Evolutionary conservation across 352 stramenopile species (phyloP), one percentile per base, ranked within the genome.

Genomic region (Pythium oligandrum): DNA sequence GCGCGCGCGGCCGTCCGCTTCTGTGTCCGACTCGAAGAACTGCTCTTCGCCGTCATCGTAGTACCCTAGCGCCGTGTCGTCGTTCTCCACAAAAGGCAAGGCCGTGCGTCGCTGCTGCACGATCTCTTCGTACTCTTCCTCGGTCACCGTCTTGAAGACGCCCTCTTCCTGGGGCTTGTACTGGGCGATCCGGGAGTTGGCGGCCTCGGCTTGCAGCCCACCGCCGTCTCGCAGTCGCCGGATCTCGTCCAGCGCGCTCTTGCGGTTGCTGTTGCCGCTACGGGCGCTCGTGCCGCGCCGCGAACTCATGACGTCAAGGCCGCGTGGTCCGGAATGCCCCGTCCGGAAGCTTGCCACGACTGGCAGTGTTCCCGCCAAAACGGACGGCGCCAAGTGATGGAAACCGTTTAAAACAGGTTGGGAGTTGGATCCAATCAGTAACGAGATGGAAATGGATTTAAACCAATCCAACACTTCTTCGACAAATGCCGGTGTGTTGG

Each of bases 11-110:
- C 43, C 44, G 9, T 47, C 45, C 31, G 53, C 50, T 51, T 93
- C 81, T 3, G 70, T 59, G 51, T 94, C 82, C 12, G 79, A 90
- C 53, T 95, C 85, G 52, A 95, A 95, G 51, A 93, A 93, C 70
- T 91, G 79, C 51, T 95, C 85, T 50, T 95, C 85, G 46, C 85
- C 85, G 49, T 95, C 84, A 53, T 95, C 85, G 50, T 86, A 94
- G 61, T 95, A 95, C 10, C 85, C 85, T 69, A 93, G 90, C 56
- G 86, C 81, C 9, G 75, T 70, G 49, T 88, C 83, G 33, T 95
- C 85, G 58, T 95, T 90, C 52, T 88, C 82, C 4, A 95, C 85
- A 50, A 95, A 95, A 2, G 83, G 82, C 44, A 92, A 55, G 0
- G 78, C 79, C 36, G 86, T 66, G 34, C 85, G 83, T 1, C 85